These are phyloP conservation scores for Aspergillus uvarum DNA, from an alignment of 2,329 filamentous ascomycete genomes.

Conservation along the genomic window DNA sequence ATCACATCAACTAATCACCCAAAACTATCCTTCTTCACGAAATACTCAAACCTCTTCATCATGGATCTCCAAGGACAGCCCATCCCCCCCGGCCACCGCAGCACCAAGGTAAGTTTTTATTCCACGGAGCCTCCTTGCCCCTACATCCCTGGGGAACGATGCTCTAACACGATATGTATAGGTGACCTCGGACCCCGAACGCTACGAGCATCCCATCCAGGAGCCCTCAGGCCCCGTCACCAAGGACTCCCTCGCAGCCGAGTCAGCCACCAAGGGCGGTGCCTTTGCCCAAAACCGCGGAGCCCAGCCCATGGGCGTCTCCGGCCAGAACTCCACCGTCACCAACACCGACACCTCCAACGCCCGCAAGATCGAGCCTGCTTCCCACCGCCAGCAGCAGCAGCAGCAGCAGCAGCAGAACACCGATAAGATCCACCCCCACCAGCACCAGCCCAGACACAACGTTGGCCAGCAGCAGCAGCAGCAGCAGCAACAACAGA, in stretches of 20 bases:
- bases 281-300: constrained; percentile 61
- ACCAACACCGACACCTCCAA: constrained; percentile 57
- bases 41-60: constrained; percentile 13
- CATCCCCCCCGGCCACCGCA: constrained; percentile 29
- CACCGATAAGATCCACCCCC: background rate
- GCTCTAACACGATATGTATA: constrained; percentile 3
- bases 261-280: constrained; percentile 64
- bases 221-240: constrained; percentile 66
- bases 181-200: constrained; percentile 50
- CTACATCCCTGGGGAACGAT: background rate
- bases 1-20: background rate
- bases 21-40: background rate
- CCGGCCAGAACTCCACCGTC: constrained; percentile 54
- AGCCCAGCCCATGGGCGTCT: constrained; percentile 51
- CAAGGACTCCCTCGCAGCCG: constrained; percentile 71
- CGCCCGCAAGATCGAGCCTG: constrained; percentile 51
- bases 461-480: background rate
- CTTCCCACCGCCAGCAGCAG: constrained; percentile 16
- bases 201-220: constrained; percentile 51
- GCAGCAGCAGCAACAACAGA: background rate
- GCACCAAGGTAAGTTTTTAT: constrained; percentile 37
- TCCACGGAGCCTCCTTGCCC: background rate
- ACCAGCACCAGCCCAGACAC: background rate
- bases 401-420: background rate
- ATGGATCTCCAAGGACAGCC: constrained; percentile 46